These are phyloP conservation scores for Neurospora discreta DNA, from an alignment of 495 filamentous ascomycete species.

Conservation along the genomic window DNA sequence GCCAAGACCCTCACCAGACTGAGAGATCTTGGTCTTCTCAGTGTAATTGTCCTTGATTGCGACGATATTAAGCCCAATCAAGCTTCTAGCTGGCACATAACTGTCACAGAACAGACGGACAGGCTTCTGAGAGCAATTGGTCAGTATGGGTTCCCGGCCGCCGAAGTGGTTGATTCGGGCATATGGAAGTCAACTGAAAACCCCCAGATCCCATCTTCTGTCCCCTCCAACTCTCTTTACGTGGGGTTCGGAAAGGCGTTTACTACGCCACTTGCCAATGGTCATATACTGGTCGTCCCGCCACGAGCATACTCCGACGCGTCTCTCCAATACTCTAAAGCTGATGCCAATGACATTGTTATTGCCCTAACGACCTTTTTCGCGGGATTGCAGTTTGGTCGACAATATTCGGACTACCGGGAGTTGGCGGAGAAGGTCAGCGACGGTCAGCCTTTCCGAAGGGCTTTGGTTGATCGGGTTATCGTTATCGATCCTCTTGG, in stretches of 20 bases:
- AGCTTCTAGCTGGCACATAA: conserved; percentile 20
- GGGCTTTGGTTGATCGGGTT: conserved; percentile 65
- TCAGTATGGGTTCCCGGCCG: conserved; percentile 48
- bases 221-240: conserved; percentile 19
- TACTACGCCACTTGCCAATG: conserved; percentile 56
- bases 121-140: conserved; percentile 67
- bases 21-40: conserved; percentile 63
- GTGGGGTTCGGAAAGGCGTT: conserved; percentile 45
- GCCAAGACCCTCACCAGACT: conserved; percentile 78
- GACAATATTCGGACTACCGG: background rate
- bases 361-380: conserved; percentile 64
- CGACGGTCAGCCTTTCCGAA: conserved; percentile 31
- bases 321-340: conserved; percentile 40
- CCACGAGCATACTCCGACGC: conserved; percentile 56
- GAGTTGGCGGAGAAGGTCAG: conserved; percentile 33
- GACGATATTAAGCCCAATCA: conserved; percentile 30
- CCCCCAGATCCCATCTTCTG: conserved; percentile 10
- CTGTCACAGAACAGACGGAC: conserved; percentile 53
- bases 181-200: conserved; percentile 27
- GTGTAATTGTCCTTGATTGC: conserved; percentile 73
- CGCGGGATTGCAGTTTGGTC: conserved; percentile 42
- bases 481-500: conserved; percentile 84
- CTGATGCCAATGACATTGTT: conserved; percentile 56
- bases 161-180: conserved; percentile 57
- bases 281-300: conserved; percentile 68